Percentiles rank a stretch among this genome's conserved stretches.
phyloP scores from a whole-genome alignment of 1,139 yeast genomes.

The Saccharomyces hybrid region DNA sequence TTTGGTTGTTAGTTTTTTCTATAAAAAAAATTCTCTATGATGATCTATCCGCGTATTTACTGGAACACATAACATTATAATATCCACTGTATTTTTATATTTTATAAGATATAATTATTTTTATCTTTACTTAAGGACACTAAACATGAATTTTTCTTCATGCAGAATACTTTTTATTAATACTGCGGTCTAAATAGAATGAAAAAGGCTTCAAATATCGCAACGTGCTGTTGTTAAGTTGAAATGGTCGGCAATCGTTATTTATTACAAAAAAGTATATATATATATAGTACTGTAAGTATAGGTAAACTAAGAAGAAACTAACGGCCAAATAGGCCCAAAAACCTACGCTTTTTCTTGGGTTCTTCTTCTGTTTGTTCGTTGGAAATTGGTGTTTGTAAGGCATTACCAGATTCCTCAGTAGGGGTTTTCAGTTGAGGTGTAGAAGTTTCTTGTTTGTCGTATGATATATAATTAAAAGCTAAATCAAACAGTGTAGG shows the following conservation, averaged over 20 bases:
- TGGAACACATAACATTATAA: too few relatives aligned
- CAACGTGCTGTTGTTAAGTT: neutral
- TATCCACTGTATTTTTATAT: too few relatives aligned
- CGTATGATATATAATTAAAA: conserved; percentile 64
- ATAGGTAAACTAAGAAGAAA: neutral
- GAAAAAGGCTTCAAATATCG: neutral
- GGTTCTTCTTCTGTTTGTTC: conserved; percentile 11
- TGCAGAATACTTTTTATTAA: too few relatives aligned
- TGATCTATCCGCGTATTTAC: too few relatives aligned
- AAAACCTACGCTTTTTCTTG: conserved; percentile 39
- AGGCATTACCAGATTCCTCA: neutral
- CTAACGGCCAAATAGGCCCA: conserved; percentile 42
- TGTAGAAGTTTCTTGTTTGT: conserved; percentile 10
- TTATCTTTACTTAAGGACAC: neutral
- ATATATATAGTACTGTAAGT: neutral
- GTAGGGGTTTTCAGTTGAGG: neutral
- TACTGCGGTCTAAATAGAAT: too few relatives aligned
- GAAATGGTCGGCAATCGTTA: neutral
- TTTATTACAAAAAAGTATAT: too few relatives aligned
- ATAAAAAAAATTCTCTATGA: conserved; percentile 4
- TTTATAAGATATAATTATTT: too few relatives aligned
- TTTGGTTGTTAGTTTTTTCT: conserved; percentile 21
- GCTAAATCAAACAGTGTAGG: conserved; percentile 90
- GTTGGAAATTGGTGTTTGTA: conserved; percentile 2
- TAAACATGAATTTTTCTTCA: neutral